Percentiles rank a stretch among this genome's conserved stretches.
Conservation (phyloP, 2,329 filamentous ascomycete genomes). For the Hypoxylon sp. region DNA sequence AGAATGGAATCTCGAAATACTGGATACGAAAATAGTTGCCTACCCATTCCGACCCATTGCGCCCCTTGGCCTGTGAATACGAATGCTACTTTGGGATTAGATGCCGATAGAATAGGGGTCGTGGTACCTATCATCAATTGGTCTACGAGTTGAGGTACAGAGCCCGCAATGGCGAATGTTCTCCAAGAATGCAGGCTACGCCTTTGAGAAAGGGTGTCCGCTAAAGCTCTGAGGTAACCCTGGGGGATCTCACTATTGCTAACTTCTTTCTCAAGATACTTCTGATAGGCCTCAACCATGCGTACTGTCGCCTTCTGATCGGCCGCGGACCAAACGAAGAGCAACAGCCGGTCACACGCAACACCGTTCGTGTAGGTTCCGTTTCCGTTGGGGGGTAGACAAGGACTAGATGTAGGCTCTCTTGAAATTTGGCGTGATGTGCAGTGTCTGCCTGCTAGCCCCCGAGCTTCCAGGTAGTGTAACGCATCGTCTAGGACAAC, state of each 20-base stretch:
- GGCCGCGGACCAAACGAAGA: no score
- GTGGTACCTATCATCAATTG: neutral
- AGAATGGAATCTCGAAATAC: constrained; percentile 42
- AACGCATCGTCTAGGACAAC: constrained; percentile 47
- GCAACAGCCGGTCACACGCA: no score
- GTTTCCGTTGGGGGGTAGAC: neutral
- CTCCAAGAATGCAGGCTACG: no score
- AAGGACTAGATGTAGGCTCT: neutral
- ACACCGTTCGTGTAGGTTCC: no score
- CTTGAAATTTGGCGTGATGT: constrained; percentile 9
- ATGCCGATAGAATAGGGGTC: neutral
- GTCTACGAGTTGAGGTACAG: neutral
- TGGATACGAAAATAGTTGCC: constrained; percentile 47
- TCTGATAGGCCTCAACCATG: no score
- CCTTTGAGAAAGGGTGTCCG: no score
- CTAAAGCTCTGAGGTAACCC: no score
- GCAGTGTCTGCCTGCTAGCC: constrained; percentile 35
- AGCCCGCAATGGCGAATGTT: neutral
- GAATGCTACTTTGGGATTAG: constrained; percentile 37
- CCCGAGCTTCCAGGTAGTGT: constrained; percentile 37
- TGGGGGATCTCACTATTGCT: no score
- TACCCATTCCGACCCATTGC: constrained; percentile 50
- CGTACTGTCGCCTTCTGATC: no score
- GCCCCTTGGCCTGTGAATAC: constrained; percentile 55
- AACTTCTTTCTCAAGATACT: no score